phyloP scores from a whole-genome alignment of 768 basidiomycete genomes.

The Calocera viscosa region DNA sequence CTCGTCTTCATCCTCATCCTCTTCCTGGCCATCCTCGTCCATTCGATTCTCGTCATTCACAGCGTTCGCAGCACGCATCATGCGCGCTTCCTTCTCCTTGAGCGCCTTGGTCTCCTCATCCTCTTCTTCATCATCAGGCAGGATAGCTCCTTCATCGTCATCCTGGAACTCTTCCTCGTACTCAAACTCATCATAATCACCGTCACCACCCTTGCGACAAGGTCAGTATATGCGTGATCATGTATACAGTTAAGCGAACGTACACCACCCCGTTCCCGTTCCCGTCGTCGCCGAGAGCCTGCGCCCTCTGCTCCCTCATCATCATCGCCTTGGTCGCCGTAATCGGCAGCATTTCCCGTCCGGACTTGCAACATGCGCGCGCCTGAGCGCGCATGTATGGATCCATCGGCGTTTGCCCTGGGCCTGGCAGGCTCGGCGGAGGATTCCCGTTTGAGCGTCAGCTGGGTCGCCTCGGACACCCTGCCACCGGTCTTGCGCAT shows the following conservation, averaged over 20 bases:
- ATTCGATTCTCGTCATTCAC: constrained; percentile 50
- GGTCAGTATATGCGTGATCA: constrained; percentile 12
- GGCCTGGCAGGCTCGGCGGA: neutral
- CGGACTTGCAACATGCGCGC: neutral
- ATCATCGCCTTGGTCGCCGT: constrained; percentile 7
- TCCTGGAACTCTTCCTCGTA: constrained; percentile 69
- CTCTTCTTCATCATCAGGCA: constrained; percentile 54
- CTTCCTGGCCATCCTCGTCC: constrained; percentile 55
- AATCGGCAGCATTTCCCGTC: constrained; percentile 1
- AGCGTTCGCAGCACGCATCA: neutral
- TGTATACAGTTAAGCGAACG: neutral
- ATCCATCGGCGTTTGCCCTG: neutral
- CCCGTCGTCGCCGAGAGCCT: neutral
- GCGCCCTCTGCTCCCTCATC: constrained; percentile 6
- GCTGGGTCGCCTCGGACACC: constrained; percentile 8
- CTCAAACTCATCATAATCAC: constrained; percentile 68
- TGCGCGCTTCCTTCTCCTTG: constrained; percentile 38
- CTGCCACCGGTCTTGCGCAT: constrained; percentile 33
- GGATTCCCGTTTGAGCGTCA: neutral
- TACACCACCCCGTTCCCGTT: neutral
- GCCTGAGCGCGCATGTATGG: neutral
- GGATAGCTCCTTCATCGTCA: constrained; percentile 69
- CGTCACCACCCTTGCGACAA: constrained; percentile 43
- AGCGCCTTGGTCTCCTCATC: constrained; percentile 73
- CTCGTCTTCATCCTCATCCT: constrained; percentile 57